phyloP scores from a whole-genome alignment of 2,329 filamentous ascomycete species.

The Akanthomyces muscarius region DNA sequence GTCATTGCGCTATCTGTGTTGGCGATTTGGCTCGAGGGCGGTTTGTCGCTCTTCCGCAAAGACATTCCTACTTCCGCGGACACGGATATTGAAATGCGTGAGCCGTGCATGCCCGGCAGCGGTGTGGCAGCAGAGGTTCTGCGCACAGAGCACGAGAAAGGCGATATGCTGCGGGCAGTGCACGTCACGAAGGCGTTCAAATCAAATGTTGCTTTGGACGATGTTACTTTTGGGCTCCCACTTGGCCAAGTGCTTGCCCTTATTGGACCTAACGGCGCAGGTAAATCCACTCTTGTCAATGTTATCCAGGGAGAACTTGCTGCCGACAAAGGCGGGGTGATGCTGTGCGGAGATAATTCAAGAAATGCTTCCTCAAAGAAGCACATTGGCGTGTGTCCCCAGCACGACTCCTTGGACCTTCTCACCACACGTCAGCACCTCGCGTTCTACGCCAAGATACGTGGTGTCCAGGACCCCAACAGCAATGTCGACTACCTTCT shows the following conservation, averaged over 20 bases:
- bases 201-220: conserved; percentile 68
- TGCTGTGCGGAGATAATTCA: conserved; percentile 69
- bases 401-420: conserved; percentile 75
- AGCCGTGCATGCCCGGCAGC: conserved; percentile 1
- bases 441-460: conserved; percentile 69
- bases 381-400: conserved; percentile 74
- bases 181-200: conserved; percentile 74
- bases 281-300: conserved; percentile 80
- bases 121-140: conserved; percentile 12
- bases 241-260: conserved; percentile 76
- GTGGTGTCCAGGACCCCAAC: conserved; percentile 66
- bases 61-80: not conserved
- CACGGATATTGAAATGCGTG: conserved; percentile 10
- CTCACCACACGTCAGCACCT: conserved; percentile 82
- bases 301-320: conserved; percentile 76
- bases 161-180: conserved; percentile 65
- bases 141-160: conserved; percentile 50
- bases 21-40: conserved; percentile 73
- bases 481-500: conserved; percentile 72
- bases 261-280: conserved; percentile 80
- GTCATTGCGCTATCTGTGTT: conserved; percentile 62
- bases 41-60: conserved; percentile 28
- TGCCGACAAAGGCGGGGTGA: conserved; percentile 60
- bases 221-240: conserved; percentile 72
- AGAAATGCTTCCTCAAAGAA: conserved; percentile 53